Percentiles rank a stretch among this genome's conserved stretches.
Conservation (phyloP, 495 filamentous ascomycete species). For the Neurospora tetraspora region DNA sequence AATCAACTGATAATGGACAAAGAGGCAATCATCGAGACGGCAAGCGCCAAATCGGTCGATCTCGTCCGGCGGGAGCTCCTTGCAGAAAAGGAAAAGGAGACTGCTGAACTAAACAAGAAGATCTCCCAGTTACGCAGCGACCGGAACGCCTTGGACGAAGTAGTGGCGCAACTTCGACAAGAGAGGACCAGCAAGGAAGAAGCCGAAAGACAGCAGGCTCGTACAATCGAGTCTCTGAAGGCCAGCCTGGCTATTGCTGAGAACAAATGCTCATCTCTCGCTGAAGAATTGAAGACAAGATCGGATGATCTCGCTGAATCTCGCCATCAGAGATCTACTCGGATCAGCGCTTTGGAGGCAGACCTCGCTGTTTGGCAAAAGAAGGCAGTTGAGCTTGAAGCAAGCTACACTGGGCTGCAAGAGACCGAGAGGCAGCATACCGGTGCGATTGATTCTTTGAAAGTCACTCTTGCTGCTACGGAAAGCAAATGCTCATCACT, state of each 20-base stretch:
- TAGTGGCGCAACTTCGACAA: slow-evolving; percentile 4
- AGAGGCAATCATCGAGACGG: neutral
- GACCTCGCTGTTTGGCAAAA: slow-evolving; percentile 2
- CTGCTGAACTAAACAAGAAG: neutral
- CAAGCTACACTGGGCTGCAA: neutral
- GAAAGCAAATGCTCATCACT: neutral
- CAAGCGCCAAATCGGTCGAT: neutral
- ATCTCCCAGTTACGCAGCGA: slow-evolving; percentile 4
- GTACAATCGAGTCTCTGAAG: slow-evolving; percentile 5
- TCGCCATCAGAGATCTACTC: neutral
- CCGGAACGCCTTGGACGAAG: neutral
- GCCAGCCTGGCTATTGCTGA: slow-evolving; percentile 3
- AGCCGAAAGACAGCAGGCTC: slow-evolving; percentile 1
- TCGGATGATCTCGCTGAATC: neutral
- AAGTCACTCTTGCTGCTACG: neutral
- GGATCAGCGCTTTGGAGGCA: neutral
- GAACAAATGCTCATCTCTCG: neutral
- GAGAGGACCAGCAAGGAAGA: slow-evolving; percentile 2
- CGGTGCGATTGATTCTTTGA: neutral
- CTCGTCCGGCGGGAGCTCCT: slow-evolving; percentile 3
- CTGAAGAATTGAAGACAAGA: neutral
- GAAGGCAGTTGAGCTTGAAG: neutral
- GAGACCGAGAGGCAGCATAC: neutral
- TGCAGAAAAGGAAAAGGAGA: slow-evolving; percentile 6
- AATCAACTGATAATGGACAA: slow-evolving; percentile 11